Evolutionary conservation across 495 filamentous ascomycete genomes (phyloP), one percentile per base, ranked within the genome.

Genomic region (Aspergillus bertholletiae): DNA sequence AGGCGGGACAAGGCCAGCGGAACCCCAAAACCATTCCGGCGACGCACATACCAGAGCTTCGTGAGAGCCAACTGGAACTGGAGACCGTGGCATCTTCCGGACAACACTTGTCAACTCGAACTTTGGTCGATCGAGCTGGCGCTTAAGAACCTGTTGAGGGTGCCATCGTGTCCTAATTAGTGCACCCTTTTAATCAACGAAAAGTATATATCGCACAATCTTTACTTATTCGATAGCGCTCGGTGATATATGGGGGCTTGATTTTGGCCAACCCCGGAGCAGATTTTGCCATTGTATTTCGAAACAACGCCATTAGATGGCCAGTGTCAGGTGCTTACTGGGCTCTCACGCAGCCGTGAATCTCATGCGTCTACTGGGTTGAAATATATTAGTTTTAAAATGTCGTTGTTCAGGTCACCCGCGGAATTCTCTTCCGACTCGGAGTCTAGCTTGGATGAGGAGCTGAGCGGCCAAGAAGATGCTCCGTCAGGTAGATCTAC

Each of bases 371-470:
- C 24, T 0, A 27, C 23, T 45, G 32, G 4, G 21, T 27, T 35
- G 15, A 51, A n/a, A 9, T 27, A 30, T 54, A 35, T 32, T 22
- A 48, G 26, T 30, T 55, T 49, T 65, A 67, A 54, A 6, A 78
- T 78, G 75, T 78, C 74, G 11, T 68, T 78, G 70, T 78, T 78
- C 52, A 68, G 68, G 41, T 64, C 72, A 46, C 66, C 72, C 20
- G 67, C 69, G 27, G 75, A 76, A 24, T 67, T 69, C n/a, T 76
- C 73, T 3, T 76, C 71, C 1, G 73, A 72, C 17, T 62, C 68
- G 4, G 69, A 71, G 9, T 65, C 66, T 5, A 64, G 54, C 3
- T n/a, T n/a, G n/a, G n/a, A n/a, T 71, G 22, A 57, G 58, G 35
- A 53, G 44, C n/a, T 17, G 64, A 67, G 7, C 12, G n/a, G 58